Evolutionary conservation across 1,139 yeast species (phyloP).

Genomic region (Candida sanyaensis): DNA sequence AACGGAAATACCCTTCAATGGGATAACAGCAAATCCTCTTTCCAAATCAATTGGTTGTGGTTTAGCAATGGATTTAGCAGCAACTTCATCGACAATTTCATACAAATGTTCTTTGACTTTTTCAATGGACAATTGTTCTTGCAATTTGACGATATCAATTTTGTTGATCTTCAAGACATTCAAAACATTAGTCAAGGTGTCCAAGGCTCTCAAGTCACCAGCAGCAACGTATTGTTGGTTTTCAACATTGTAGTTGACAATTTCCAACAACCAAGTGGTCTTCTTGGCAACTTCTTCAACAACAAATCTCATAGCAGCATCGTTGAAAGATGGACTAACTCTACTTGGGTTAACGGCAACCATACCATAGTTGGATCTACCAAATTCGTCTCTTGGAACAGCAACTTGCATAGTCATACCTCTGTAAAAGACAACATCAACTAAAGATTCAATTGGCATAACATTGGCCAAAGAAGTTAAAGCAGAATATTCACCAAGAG

Average conservation of each 20-base stretch:
- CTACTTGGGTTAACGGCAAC: slow-evolving; percentile 97
- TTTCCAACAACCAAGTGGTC: slow-evolving; percentile 94
- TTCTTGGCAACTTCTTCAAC: slow-evolving; percentile 82
- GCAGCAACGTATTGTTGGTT: slow-evolving; percentile 98
- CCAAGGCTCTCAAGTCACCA: slow-evolving; percentile 95
- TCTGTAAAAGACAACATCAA: slow-evolving; percentile 97
- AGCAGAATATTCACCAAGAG: slow-evolving; percentile 98
- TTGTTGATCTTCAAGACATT: slow-evolving; percentile 92
- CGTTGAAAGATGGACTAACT: slow-evolving; percentile 83
- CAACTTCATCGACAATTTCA: slow-evolving; percentile 85
- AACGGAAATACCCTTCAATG: slow-evolving; percentile 96
- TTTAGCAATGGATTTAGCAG: slow-evolving; percentile 78
- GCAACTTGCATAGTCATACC: slow-evolving; percentile 99
- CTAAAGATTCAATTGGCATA: slow-evolving; percentile 97
- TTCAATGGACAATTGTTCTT: slow-evolving; percentile 78
- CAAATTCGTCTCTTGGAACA: slow-evolving; percentile 92
- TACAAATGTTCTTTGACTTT: slow-evolving; percentile 83
- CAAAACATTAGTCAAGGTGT: slow-evolving; percentile 88
- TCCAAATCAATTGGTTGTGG: slow-evolving; percentile 96
- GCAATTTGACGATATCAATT: slow-evolving; percentile 88
- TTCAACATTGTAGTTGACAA: slow-evolving; percentile 97
- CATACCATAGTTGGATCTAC: slow-evolving; percentile 99
- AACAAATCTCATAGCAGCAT: slow-evolving; percentile 92
- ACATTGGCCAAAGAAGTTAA: slow-evolving; percentile 96
- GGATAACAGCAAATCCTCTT: slow-evolving; percentile 98